These are phyloP conservation scores for Adansonia gregorii DNA, from an alignment of 441 rosid genomes.

Conservation along the genomic window DNA sequence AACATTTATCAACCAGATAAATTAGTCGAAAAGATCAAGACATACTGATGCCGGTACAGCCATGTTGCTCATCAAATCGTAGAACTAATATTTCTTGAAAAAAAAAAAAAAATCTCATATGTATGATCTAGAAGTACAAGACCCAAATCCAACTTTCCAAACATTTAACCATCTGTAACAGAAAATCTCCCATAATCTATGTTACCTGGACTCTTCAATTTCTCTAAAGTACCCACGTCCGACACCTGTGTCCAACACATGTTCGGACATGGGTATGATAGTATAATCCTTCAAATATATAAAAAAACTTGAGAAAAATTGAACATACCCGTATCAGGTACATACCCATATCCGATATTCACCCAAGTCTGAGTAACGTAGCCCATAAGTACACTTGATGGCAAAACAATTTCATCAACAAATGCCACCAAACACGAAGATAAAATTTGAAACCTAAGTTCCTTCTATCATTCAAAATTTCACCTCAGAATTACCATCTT, in stretches of 20 bases:
- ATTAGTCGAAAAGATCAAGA: not conserved
- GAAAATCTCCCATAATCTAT: not conserved
- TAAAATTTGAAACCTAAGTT: not conserved
- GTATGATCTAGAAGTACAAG: conserved; percentile 4
- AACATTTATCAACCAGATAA: not conserved
- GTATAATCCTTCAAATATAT: too few species aligned
- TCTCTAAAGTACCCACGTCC: too few species aligned
- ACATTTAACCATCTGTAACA: not conserved
- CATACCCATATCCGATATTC: too few species aligned
- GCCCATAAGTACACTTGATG: not conserved
- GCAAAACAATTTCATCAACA: conserved; percentile 12
- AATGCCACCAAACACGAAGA: not conserved
- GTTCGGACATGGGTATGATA: too few species aligned
- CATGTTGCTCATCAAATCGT: not conserved
- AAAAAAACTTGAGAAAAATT: not conserved
- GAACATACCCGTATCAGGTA: too few species aligned
- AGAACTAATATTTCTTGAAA: not conserved
- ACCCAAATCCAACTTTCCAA: not conserved
- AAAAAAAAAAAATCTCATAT: not conserved
- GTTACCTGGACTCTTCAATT: too few species aligned
- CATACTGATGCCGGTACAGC: not conserved
- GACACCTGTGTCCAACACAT: too few species aligned
- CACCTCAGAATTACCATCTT: not conserved
- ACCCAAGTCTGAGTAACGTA: too few species aligned
- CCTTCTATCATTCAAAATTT: not conserved